Base-by-base conservation (phyloP, 257 asterid species). In the Solanum chiquidenum region DNA sequence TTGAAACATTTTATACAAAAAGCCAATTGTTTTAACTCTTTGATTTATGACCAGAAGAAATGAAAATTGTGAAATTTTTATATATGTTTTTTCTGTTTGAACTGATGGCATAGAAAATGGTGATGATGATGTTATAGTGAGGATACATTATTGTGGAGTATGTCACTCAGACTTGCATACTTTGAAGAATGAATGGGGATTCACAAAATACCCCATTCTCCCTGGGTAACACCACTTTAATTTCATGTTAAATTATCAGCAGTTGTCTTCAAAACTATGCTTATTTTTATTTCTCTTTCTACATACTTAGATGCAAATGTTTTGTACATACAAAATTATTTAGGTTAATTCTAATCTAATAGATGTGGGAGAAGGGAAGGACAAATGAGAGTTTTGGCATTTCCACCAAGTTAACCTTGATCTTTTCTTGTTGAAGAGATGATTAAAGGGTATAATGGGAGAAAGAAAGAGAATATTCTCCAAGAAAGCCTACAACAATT, bases 161-260 rank as follows among this genome's bases (percentile, higher is more conserved):
- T 91, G 93, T 83, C 91, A 89, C 84, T 73, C 91, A 68, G 93
- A 91, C 84, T 38, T 91, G 25, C 91, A 89, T 66, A 0, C 3
- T 23, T 40, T 76, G 20, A 89, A 88, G 86, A 88, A 91, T 62
- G 91, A 91, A 11, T 91, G 91, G 93, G 91, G 91, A 9, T 69
- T 86, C 87, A 71, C 90, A 18, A 85, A 58, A 8, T 91, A 91
- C 74, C 93, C 91, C 4, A 12, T 89, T 34, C 90, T 89, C 68
- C 91, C 93, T 7, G 90, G 91, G 91, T 89, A 89, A 37, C 21
- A 82, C n/a, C 21, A 13, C 27, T 52, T 18, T 29, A 27, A 21
- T 23, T 35, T 58, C 4, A 16, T 16, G 62, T 52, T 52, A 52
- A 49, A 49, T 49, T 49, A 16, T 52, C 23, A 5, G 9, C 62